These are phyloP conservation scores for Aspergillus bridgeri DNA, from an alignment of 495 filamentous ascomycete genomes.

Conservation along the genomic window DNA sequence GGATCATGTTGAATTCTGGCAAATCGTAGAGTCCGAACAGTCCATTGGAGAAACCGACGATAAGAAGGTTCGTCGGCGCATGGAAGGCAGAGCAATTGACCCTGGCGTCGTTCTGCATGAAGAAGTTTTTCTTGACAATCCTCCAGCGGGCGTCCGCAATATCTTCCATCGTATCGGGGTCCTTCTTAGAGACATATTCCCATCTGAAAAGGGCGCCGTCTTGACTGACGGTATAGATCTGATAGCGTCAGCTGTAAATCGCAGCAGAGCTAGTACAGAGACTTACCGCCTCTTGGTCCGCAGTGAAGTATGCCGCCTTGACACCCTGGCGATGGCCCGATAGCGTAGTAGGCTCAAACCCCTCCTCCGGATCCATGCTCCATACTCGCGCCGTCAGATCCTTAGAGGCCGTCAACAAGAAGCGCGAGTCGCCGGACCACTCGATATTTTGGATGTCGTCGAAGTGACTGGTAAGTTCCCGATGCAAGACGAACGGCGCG, in stretches of 20 bases:
- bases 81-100: slow-evolving; percentile 88
- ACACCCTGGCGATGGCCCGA: slow-evolving; percentile 87
- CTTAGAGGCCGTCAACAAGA: slow-evolving; percentile 86
- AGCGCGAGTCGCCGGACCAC: slow-evolving; percentile 93
- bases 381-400: slow-evolving; percentile 92
- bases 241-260: slow-evolving; percentile 50
- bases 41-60: slow-evolving; percentile 92
- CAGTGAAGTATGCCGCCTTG: slow-evolving; percentile 86
- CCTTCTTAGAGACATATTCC: slow-evolving; percentile 55
- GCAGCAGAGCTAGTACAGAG: slow-evolving; percentile 18
- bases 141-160: slow-evolving; percentile 72
- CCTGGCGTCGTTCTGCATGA: slow-evolving; percentile 84
- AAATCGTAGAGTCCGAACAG: slow-evolving; percentile 92
- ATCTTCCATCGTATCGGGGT: slow-evolving; percentile 56
- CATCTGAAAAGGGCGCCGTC: slow-evolving; percentile 66
- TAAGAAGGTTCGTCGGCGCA: slow-evolving; percentile 76
- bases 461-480: slow-evolving; percentile 82
- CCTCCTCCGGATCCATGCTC: slow-evolving; percentile 83
- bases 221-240: slow-evolving; percentile 71
- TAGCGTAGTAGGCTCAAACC: slow-evolving; percentile 83
- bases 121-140: slow-evolving; percentile 83
- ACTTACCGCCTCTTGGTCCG: slow-evolving; percentile 74
- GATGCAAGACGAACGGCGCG: slow-evolving; percentile 87
- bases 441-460: slow-evolving; percentile 80
- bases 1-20: slow-evolving; percentile 94